phyloP scores from a whole-genome alignment of 164 flowering plant species.

The Macadamia integrifolia region DNA sequence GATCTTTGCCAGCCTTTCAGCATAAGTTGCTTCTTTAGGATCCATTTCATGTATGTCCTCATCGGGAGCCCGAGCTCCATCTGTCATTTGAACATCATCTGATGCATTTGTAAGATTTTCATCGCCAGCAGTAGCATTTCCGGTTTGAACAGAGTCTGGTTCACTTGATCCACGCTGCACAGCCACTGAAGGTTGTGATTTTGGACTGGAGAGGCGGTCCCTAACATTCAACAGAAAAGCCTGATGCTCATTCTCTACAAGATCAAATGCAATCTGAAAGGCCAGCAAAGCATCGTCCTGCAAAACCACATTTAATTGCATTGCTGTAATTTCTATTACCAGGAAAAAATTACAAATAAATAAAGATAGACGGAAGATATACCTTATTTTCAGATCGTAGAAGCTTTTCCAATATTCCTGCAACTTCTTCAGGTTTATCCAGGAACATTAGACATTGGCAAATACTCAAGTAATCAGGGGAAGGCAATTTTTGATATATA shows the following conservation, averaged over 20 bases:
- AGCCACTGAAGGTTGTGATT: slow-evolving; percentile 27
- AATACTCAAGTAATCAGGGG: slow-evolving; percentile 81
- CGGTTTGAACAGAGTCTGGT: slow-evolving; percentile 36
- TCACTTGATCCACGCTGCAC: slow-evolving; percentile 30
- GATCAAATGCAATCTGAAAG: slow-evolving; percentile 95
- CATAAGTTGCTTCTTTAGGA: slow-evolving; percentile 48
- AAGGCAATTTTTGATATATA: slow-evolving; percentile 56
- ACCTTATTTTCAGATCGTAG: slow-evolving; percentile 51
- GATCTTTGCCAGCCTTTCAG: slow-evolving; percentile 62
- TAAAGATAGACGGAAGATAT: neutral
- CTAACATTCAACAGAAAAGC: slow-evolving; percentile 87
- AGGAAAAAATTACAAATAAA: neutral
- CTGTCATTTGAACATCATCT: slow-evolving; percentile 38
- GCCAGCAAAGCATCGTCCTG: slow-evolving; percentile 81
- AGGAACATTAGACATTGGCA: slow-evolving; percentile 92
- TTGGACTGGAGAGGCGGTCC: slow-evolving; percentile 54
- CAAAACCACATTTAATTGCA: neutral
- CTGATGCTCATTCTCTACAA: slow-evolving; percentile 93
- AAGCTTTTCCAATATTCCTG: slow-evolving; percentile 67
- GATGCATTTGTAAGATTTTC: slow-evolving; percentile 17
- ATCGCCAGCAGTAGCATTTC: slow-evolving; percentile 16
- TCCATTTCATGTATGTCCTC: slow-evolving; percentile 27
- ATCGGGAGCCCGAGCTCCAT: slow-evolving; percentile 36
- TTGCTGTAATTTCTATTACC: neutral
- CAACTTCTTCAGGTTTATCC: slow-evolving; percentile 77